A percentile compares a stretch with the other conserved stretches of the same genome.
These are phyloP conservation scores for Moringa oleifera DNA, from an alignment of 345 rosid species.

Conservation along the genomic window DNA sequence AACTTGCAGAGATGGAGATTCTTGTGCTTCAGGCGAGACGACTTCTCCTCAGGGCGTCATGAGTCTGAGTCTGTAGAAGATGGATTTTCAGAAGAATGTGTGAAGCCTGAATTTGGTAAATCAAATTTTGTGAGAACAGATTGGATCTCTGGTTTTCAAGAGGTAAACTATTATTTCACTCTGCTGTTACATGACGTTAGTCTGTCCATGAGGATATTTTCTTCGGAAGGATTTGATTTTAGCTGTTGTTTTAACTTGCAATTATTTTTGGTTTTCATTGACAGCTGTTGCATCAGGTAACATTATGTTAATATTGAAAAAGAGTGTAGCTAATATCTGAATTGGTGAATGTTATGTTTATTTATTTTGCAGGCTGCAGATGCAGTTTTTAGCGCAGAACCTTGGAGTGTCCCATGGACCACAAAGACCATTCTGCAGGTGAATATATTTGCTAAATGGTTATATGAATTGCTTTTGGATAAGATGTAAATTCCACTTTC, in stretches of 20 bases:
- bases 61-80: background rate
- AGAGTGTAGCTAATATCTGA: background rate
- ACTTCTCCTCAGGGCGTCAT: background rate
- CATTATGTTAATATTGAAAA: background rate
- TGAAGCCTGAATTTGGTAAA: background rate
- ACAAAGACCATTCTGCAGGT: background rate
- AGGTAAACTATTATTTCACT: background rate
- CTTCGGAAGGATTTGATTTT: background rate
- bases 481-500: background rate
- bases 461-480: too few species aligned
- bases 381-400: background rate
- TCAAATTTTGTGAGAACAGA: background rate
- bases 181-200: background rate
- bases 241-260: background rate
- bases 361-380: background rate
- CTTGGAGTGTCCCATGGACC: background rate
- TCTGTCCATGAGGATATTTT: background rate
- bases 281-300: background rate
- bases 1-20: background rate
- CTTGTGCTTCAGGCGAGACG: background rate
- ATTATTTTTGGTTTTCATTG: background rate
- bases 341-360: background rate
- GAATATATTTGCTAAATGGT: background rate
- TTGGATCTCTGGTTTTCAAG: background rate
- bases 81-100: background rate